A percentile compares a stretch with the other conserved stretches of the same genome.
These are phyloP conservation scores for Abelmoschus esculentus DNA, from an alignment of 345 rosid species.

Conservation along the genomic window DNA sequence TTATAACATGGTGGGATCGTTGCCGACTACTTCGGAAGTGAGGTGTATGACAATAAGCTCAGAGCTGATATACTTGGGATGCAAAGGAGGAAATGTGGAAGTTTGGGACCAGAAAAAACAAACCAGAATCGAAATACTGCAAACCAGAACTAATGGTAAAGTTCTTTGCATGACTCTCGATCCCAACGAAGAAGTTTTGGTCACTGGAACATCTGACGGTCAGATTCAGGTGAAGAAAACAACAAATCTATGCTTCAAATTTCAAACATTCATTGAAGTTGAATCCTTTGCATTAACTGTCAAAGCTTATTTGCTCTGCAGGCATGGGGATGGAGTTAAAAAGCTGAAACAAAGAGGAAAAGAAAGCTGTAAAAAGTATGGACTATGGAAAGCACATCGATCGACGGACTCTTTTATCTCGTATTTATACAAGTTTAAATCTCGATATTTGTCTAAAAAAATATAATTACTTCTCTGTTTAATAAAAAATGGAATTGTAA, in stretches of 20 bases:
- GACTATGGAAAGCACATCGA: background rate
- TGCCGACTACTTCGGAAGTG: conserved; percentile 37
- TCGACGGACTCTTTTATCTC: background rate
- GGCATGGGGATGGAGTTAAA: conserved; percentile 59
- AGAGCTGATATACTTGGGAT: conserved; percentile 53
- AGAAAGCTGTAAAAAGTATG: background rate
- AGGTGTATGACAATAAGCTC: conserved; percentile 45
- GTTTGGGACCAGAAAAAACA: conserved; percentile 57
- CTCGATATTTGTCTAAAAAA: no score
- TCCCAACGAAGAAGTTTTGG: conserved; percentile 41
- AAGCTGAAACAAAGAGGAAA: background rate
- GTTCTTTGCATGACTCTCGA: conserved; percentile 45
- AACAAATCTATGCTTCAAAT: background rate
- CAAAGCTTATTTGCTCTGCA: conserved; percentile 18
- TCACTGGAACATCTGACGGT: conserved; percentile 59
- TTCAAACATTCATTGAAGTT: background rate
- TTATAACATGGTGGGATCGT: conserved; percentile 35
- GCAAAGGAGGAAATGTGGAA: conserved; percentile 53
- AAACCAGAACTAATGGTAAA: conserved; percentile 31
- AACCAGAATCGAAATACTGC: conserved; percentile 38
- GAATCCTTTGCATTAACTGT: background rate
- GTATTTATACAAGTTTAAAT: no score
- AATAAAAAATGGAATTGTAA: background rate
- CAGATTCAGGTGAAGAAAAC: conserved; percentile 39
- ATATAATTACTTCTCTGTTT: no score